Evolutionary conservation across 257 asterid species (phyloP), one percentile per base, ranked within the genome.

Genomic region (Fraxinus anomala): DNA sequence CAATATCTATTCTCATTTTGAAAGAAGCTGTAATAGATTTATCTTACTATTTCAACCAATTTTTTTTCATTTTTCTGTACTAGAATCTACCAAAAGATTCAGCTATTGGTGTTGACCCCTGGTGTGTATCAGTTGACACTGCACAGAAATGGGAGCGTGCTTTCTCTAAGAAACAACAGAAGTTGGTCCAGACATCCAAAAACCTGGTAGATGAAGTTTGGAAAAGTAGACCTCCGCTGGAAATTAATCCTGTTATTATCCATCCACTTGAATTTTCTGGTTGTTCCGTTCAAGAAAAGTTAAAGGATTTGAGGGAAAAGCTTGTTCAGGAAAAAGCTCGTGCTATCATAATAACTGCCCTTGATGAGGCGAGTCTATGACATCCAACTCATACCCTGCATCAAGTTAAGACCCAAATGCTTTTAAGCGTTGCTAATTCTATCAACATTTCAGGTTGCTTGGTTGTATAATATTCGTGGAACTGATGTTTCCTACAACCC

Each of bases 131-230:
- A 33, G 97, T 96, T 56, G 92, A 92, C 77, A 92, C 98, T 73
- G 97, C 97, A 61, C 91, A 89, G 76, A 92, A 82, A 78, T 96
- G 98, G 98, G 96, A 91, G 84, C 79, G 85, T 78, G 86, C 89
- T 80, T 92, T 93, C 80, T 81, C 90, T 78, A 92, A 83, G 82
- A 92, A 93, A 82, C 89, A 88, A 44, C 99, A 96, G 71, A 88
- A 90, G 85, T 82, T 96, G 85, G 86, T 93, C 54, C 90, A 83
- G 75, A 92, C 97, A 9, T 39, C 92, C 24, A 78, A 44, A 73
- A 93, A 96, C 87, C 82, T 96, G 90, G 97, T 96, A 14, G 99
- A 96, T 82, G 89, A 89, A 82, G 98, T 96, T 82, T 96, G 99
- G 99, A 87, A 72, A 31, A 88, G 87, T 84, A 87, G 96, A 76